Evolutionary conservation across 257 asterid genomes (phyloP).

Genomic region (Nicotiana noctiflora): DNA sequence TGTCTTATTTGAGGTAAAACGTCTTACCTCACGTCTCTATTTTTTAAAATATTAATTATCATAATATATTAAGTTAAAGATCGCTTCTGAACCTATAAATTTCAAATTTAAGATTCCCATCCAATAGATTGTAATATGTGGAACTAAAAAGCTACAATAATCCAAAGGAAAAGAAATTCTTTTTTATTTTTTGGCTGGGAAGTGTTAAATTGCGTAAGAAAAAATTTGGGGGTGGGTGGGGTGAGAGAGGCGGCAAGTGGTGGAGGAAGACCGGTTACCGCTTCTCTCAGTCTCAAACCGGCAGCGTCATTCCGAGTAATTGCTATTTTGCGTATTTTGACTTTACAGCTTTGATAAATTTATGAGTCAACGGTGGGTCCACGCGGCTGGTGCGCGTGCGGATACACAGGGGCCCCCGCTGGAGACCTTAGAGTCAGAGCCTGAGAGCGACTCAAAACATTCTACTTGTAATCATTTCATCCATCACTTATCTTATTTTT

Average conservation of each 20-base stretch:
- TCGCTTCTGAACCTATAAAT: too few relatives aligned
- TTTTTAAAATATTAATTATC: too few relatives aligned
- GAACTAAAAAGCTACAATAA: not conserved
- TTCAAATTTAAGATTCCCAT: too few relatives aligned
- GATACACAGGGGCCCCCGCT: slow-evolving; percentile 13
- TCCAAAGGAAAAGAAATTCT: not conserved
- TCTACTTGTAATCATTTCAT: slow-evolving; percentile 31
- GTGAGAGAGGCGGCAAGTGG: slow-evolving; percentile 18
- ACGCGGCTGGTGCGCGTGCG: slow-evolving; percentile 58
- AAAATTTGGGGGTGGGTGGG: not conserved
- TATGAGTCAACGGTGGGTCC: slow-evolving; percentile 38
- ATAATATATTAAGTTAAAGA: too few relatives aligned
- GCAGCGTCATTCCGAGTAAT: slow-evolving; percentile 22
- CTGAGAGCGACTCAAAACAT: slow-evolving; percentile 44
- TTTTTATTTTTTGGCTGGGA: too few relatives aligned
- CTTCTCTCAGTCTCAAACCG: not conserved
- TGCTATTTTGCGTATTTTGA: slow-evolving; percentile 8
- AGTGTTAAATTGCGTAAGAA: not conserved
- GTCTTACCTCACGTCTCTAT: too few relatives aligned
- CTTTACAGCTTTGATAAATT: not conserved
- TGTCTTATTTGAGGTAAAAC: too few relatives aligned
- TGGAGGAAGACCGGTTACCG: slow-evolving; percentile 10
- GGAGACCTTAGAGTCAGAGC: slow-evolving; percentile 60
- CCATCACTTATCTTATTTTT: not conserved
- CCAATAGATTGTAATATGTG: not conserved